phyloP scores from a whole-genome alignment of 2,329 filamentous ascomycete species.

The Acrodontium crateriforme region DNA sequence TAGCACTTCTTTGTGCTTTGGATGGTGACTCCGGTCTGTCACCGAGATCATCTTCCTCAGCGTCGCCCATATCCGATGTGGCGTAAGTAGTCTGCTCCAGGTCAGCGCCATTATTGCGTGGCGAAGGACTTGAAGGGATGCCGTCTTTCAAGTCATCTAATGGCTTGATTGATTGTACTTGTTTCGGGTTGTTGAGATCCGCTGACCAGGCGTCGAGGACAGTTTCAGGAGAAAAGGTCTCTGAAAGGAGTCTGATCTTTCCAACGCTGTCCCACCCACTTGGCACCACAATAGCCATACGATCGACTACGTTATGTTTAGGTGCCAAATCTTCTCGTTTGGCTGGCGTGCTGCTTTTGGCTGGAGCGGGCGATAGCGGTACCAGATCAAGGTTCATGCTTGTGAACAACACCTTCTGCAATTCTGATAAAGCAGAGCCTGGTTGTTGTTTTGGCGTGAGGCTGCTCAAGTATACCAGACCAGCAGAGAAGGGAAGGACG shows the following conservation, averaged over 20 bases:
- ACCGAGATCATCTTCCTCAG: slow-evolving; percentile 20
- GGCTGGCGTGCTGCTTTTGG: slow-evolving; percentile 49
- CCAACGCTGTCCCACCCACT: slow-evolving; percentile 98
- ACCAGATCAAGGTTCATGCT: slow-evolving; percentile 44
- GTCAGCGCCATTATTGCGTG: slow-evolving; percentile 9
- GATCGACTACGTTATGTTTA: slow-evolving; percentile 40
- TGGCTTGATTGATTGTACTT: slow-evolving; percentile 26
- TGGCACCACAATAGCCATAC: slow-evolving; percentile 89
- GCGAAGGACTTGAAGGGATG: not conserved
- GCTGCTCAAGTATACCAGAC: slow-evolving; percentile 31
- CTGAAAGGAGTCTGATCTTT: slow-evolving; percentile 83
- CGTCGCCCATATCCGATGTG: slow-evolving; percentile 13
- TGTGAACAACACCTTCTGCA: slow-evolving; percentile 72
- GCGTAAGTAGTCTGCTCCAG: slow-evolving; percentile 16
- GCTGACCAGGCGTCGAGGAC: slow-evolving; percentile 63
- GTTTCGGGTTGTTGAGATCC: slow-evolving; percentile 12
- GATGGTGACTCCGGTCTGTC: slow-evolving; percentile 33
- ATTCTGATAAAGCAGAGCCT: slow-evolving; percentile 16
- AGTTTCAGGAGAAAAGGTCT: slow-evolving; percentile 82
- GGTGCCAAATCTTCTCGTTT: slow-evolving; percentile 43
- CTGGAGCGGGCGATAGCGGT: slow-evolving; percentile 11
- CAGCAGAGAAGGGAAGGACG: slow-evolving; percentile 60
- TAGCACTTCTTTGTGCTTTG: slow-evolving; percentile 13
- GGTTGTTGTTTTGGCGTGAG: slow-evolving; percentile 21
- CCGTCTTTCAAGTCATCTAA: slow-evolving; percentile 11